Evolutionary conservation across 169 alveolate species (phyloP), one percentile per base, ranked within the genome.

Genomic region (Eimeria maxima): DNA sequence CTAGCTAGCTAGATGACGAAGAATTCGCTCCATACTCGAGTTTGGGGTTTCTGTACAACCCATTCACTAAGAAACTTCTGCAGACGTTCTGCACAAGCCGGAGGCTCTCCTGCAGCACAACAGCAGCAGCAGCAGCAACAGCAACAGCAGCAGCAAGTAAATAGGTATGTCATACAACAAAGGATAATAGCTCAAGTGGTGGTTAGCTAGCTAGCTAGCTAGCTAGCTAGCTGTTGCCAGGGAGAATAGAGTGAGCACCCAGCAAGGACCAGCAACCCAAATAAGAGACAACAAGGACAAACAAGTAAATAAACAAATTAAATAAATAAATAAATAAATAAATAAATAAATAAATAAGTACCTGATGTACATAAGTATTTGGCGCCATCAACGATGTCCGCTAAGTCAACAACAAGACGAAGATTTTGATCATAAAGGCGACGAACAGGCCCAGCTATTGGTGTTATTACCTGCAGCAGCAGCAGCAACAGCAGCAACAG

Each of bases 381-480:
- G 45, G 98, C 99, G 11, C 99, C 99, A 91, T 98, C 99, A 38
- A 97, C 97, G 33, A 98, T 95, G 22, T 97, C 98, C n/a, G 94
- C 96, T 22, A 98, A 80, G 50, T 93, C 95, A 53, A 95, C 96
- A 10, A 98, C 97, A n/a, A 74, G 96, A 27, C 96, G 83, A 44
- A 98, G 96, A 71, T 98, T 98, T 87, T 98, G 99, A 95, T 98
- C 99, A 96, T 96, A 98, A 2, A 98, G 74, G 55, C 96, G 96
- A 81, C 99, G 93, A 22, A 98, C 97, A 27, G 99, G 99, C 53
- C 99, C 99, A 16, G 98, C 98, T 60, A 98, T 95, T 20, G 98
- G 98, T 47, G 97, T 95, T 14, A 97, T 65, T 24, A 69, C 87
- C 96, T 96, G 84, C 4, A 47, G 47, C 57, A 50, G 67, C 60